Percentiles rank a stretch among this genome's conserved stretches.
phyloP scores from a whole-genome alignment of 176 grass and related monocot species.

The Phyllostachys edulis region DNA sequence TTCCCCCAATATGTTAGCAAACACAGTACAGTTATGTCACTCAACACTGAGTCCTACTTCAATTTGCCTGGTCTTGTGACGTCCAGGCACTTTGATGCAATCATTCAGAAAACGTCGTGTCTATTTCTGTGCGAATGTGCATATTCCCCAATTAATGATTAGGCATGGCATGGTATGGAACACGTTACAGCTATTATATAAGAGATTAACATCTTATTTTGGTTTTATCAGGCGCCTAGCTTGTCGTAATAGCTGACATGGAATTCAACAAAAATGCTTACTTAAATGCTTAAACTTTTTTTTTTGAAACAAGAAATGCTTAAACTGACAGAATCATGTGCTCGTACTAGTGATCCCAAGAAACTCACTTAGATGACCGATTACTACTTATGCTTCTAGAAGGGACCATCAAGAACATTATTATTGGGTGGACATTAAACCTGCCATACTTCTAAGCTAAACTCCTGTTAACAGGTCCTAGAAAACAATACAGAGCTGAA shows the following conservation, averaged over 20 bases:
- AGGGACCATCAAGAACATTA: neutral
- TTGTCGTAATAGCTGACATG: neutral
- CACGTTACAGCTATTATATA: neutral
- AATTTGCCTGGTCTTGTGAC: neutral
- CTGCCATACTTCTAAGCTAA: neutral
- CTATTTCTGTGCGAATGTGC: neutral
- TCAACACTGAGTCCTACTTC: neutral
- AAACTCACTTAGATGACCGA: neutral
- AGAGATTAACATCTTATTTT: neutral
- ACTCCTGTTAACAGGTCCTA: neutral
- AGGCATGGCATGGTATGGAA: neutral
- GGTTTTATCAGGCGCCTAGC: neutral
- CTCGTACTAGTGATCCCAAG: neutral
- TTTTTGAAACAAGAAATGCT: neutral
- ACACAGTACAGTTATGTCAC: neutral
- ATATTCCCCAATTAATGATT: neutral
- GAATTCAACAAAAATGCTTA: neutral
- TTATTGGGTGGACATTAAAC: constrained; percentile 12
- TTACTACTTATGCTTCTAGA: neutral
- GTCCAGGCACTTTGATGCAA: neutral
- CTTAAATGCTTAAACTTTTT: neutral
- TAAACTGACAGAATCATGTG: neutral
- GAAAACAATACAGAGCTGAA: neutral
- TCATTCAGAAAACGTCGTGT: neutral
- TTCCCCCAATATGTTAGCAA: neutral